phyloP scores from a whole-genome alignment of 1,284 basidiomycete genomes.

The Ganoderma multipileum region DNA sequence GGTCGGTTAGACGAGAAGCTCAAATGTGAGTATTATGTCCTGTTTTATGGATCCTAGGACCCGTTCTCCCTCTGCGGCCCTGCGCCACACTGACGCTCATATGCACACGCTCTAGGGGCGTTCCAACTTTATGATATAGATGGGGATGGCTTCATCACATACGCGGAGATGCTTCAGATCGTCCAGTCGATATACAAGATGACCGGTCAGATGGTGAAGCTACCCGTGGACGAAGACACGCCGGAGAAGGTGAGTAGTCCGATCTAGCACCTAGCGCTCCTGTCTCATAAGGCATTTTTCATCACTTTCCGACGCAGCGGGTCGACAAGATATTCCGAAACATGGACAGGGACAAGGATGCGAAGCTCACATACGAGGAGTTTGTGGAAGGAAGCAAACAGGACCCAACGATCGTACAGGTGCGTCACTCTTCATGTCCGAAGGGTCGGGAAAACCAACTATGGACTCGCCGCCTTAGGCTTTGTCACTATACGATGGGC shows the following conservation, averaged over 20 bases:
- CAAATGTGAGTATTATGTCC: constrained; percentile 74
- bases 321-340: constrained; percentile 96
- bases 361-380: constrained; percentile 90
- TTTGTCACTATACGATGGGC: constrained; percentile 78
- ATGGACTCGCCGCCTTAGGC: constrained; percentile 52
- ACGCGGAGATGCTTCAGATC: constrained; percentile 98
- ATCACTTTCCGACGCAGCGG: constrained; percentile 56
- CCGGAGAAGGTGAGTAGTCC: constrained; percentile 86
- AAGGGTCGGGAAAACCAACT: not conserved
- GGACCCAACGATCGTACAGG: constrained; percentile 98
- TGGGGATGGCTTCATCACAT: constrained; percentile 95
- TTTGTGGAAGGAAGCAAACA: constrained; percentile 98
- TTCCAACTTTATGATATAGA: constrained; percentile 99
- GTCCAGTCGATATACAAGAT: constrained; percentile 98
- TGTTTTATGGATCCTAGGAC: constrained; percentile 2
- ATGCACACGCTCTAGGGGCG: constrained; percentile 76
- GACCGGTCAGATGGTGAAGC: constrained; percentile 99
- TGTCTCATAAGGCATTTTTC: not conserved
- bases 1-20: constrained; percentile 98
- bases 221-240: constrained; percentile 97
- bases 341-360: constrained; percentile 93
- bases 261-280: not conserved
- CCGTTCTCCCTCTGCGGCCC: not conserved
- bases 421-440: constrained; percentile 43
- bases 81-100: constrained; percentile 10